Percentiles rank a stretch among this genome's conserved stretches.
phyloP scores from a whole-genome alignment of 345 rosid genomes.

The Acer saccharum region DNA sequence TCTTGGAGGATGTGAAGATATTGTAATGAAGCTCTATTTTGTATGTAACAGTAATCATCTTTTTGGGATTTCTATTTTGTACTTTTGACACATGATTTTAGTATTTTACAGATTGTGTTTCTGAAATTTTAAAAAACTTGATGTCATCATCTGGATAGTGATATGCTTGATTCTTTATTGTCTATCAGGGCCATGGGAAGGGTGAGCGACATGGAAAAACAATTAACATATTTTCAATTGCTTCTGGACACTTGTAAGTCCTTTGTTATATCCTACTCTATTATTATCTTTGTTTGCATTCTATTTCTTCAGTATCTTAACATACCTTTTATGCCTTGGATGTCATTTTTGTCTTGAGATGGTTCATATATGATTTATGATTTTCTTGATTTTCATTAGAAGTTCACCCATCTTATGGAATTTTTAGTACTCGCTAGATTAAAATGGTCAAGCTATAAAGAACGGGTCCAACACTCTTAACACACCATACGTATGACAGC shows the following conservation, averaged over 20 bases:
- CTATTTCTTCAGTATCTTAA: neutral
- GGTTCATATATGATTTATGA: neutral
- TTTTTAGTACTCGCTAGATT: neutral
- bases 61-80: neutral
- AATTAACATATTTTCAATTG: slow-evolving; percentile 88
- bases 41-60: neutral
- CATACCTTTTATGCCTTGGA: neutral
- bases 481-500: no score
- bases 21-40: neutral
- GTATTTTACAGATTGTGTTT: neutral
- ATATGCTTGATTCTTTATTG: slow-evolving; percentile 16
- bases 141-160: slow-evolving; percentile 11
- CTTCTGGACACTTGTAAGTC: slow-evolving; percentile 99
- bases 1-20: neutral
- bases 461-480: neutral
- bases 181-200: slow-evolving; percentile 59
- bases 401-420: neutral
- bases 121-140: neutral
- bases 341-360: neutral
- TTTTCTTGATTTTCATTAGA: neutral
- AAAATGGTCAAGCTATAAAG: neutral
- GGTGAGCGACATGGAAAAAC: slow-evolving; percentile 79
- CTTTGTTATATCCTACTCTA: neutral
- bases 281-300: neutral
- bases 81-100: neutral